Base-by-base conservation (phyloP, 306 rosid species). In the Lathyrus sativus region DNA sequence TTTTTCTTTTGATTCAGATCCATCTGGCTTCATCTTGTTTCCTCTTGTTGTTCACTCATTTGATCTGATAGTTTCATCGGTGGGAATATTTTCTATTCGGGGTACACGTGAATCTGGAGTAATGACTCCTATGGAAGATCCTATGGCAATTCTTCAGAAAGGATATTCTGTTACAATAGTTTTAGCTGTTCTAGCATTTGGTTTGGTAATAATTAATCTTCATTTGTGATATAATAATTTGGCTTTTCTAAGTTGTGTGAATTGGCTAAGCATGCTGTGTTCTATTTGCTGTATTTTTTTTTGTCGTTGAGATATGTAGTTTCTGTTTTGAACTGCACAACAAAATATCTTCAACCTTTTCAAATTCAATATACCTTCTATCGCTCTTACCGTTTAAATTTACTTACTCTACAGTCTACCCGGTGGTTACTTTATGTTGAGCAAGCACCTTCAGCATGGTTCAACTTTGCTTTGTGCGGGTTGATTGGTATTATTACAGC, bases 391-490 rank as follows among this genome's bases (percentile, higher is more conserved):
- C 78, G 46, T 70, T 70, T 77, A 28, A 65, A 56, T 67, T 67
- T 67, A 69, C 70, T 67, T 70, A 53, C 68, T 80, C 60, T 72
- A 69, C 89, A 93, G 99, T 93, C 97, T 71, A 88, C 99, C 46
- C 86, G 97, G 61, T 93, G 99, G 99, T 80, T 93, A 82, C 96
- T 93, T 76, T 79, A 90, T 72, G 89, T 93, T 43, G 97, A 88
- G 65, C 99, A 89, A 93, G 99, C 99, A 61, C 99, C 99, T 75
- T 83, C 95, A 9, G 97, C 97, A 9, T 93, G 99, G 99, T 90
- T 93, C 84, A 89, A 88, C 80, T 93, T 93, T 82, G 96, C 99
- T 59, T 73, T 90, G 83, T 93, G 99, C 73, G 99, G 99, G 58
- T 79, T 93, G 86, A 70, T 93, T 79, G 99, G 99, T 71, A 93